Conservation (phyloP, 352 stramenopile species). For the Globisporangium iwayamae region DNA sequence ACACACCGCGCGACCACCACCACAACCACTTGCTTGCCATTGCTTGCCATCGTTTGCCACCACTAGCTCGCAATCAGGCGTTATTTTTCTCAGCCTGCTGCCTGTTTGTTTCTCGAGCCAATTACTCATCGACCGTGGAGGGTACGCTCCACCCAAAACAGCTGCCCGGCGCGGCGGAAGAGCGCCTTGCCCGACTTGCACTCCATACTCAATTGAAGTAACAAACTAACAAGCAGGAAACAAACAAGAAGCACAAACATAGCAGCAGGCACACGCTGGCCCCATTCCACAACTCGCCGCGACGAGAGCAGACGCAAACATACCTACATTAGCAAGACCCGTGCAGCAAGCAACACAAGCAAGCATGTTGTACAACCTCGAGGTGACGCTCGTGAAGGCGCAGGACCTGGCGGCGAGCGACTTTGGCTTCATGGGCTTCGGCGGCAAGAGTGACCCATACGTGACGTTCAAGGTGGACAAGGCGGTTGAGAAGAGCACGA, state of each 20-base stretch:
- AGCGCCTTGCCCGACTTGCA: too few species aligned
- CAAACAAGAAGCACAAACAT: neutral
- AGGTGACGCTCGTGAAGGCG: slow-evolving; percentile 59
- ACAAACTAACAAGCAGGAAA: neutral
- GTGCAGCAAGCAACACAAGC: too few species aligned
- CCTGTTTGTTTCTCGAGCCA: neutral
- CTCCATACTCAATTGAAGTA: neutral
- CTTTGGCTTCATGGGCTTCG: slow-evolving; percentile 67
- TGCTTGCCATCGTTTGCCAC: too few species aligned
- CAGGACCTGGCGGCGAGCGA: slow-evolving; percentile 50
- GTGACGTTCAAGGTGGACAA: slow-evolving; percentile 55
- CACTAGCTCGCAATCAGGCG: too few species aligned
- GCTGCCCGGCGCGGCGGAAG: too few species aligned
- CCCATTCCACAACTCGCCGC: neutral
- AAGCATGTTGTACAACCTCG: slow-evolving; percentile 41
- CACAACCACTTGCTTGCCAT: too few species aligned
- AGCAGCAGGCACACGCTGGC: neutral
- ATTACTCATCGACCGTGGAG: neutral
- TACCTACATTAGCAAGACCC: neutral
- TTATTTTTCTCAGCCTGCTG: too few species aligned
- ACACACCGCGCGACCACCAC: too few species aligned
- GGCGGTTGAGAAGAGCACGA: slow-evolving; percentile 45
- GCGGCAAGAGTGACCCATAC: slow-evolving; percentile 76
- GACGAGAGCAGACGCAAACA: neutral
- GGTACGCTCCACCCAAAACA: neutral